These are phyloP conservation scores for Fusarium transvaalense DNA, from an alignment of 2,329 filamentous ascomycete genomes.

Conservation along the genomic window DNA sequence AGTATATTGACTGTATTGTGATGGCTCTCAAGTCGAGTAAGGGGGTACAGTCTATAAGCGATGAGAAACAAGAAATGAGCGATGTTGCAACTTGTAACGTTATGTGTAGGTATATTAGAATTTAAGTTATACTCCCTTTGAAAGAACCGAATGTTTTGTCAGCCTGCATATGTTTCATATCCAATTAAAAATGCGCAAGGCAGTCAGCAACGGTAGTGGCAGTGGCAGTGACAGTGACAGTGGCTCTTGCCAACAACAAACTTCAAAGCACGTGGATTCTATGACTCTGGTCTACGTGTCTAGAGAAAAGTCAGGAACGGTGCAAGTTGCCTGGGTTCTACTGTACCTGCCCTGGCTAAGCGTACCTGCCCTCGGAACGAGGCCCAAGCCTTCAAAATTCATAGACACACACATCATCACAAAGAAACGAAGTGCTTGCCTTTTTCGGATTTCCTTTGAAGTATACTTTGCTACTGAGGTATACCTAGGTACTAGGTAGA, in stretches of 20 bases:
- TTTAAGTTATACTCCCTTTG: background rate
- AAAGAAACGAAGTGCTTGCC: conserved; percentile 19
- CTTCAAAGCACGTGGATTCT: conserved; percentile 3
- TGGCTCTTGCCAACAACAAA: conserved; percentile 1
- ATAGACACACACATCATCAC: background rate
- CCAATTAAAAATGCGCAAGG: background rate
- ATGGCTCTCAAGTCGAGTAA: background rate
- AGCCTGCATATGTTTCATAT: background rate
- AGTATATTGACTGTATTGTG: background rate
- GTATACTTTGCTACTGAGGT: background rate
- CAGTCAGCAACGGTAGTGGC: background rate
- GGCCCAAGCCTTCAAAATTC: background rate
- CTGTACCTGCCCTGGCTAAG: background rate
- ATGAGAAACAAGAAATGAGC: background rate
- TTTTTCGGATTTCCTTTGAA: conserved; percentile 9
- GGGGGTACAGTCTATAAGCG: background rate
- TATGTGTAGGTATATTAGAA: background rate
- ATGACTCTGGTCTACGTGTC: background rate
- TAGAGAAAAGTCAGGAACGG: background rate
- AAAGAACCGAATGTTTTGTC: background rate
- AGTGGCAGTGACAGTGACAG: too few relatives aligned
- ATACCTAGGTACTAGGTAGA: too few relatives aligned
- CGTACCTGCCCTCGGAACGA: background rate
- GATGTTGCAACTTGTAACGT: background rate
- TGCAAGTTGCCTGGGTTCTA: background rate